These are phyloP conservation scores for Arabidopsis hybrid DNA, from an alignment of 441 rosid species.

Conservation along the genomic window DNA sequence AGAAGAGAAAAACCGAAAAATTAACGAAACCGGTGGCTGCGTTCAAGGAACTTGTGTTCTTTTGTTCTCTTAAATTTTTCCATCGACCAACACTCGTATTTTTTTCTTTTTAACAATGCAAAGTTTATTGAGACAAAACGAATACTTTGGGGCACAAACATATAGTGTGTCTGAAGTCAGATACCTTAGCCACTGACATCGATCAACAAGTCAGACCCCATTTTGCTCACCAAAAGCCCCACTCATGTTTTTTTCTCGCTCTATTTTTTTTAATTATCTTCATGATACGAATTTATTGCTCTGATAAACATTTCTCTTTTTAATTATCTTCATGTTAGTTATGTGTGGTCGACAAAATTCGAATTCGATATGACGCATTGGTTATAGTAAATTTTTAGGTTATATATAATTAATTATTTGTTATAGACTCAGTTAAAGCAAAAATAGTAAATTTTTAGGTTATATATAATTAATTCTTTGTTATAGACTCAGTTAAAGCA, in stretches of 20 bases:
- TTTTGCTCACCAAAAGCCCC: conserved; percentile 29
- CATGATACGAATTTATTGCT: background rate
- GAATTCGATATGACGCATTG: background rate
- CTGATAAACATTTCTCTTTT: background rate
- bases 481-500: background rate
- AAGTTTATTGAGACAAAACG: conserved; percentile 7
- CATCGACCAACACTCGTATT: background rate
- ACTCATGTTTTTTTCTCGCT: conserved; percentile 11
- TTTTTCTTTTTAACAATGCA: background rate
- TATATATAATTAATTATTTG: too few species aligned
- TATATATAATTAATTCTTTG: background rate
- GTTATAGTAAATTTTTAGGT: background rate
- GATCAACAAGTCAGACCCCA: conserved; percentile 36
- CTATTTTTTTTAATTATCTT: background rate
- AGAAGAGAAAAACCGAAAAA: background rate
- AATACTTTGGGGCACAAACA: conserved; percentile 28
- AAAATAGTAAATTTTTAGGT: background rate
- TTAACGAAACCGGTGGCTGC: background rate
- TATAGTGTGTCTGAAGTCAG: conserved; percentile 30
- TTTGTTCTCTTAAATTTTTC: background rate
- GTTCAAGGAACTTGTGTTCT: background rate
- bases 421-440: too few species aligned
- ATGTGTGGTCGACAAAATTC: background rate
- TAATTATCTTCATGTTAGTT: background rate
- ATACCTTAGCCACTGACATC: conserved; percentile 45